Percentiles rank a stretch among this genome's conserved stretches.
phyloP scores from a whole-genome alignment of 768 basidiomycete genomes.

The Leucogyrophana mollusca region DNA sequence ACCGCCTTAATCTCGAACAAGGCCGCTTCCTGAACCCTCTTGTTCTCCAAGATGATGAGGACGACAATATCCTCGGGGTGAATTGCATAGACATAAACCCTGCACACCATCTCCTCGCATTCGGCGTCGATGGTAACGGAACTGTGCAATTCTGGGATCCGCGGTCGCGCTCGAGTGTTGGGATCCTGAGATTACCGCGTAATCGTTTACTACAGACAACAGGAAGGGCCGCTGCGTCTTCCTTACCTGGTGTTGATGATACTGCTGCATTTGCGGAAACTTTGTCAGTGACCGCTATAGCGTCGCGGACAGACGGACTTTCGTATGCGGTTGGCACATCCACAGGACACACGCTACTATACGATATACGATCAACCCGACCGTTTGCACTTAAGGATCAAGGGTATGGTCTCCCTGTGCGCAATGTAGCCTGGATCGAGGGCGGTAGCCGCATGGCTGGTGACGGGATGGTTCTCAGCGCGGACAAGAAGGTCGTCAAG shows the following conservation, averaged over 20 bases:
- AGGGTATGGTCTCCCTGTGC: constrained; percentile 91
- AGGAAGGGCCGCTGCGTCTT: constrained; percentile 29
- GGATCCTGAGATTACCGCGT: constrained; percentile 60
- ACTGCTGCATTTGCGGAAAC: constrained; percentile 20
- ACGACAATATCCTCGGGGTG: constrained; percentile 71
- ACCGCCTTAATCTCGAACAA: constrained; percentile 92
- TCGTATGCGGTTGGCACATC: constrained; percentile 95
- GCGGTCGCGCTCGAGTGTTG: constrained; percentile 75
- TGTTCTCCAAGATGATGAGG: constrained; percentile 48
- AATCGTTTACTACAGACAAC: constrained; percentile 47
- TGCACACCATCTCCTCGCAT: constrained; percentile 85
- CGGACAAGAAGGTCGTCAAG: constrained; percentile 96
- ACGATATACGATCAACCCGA: constrained; percentile 84
- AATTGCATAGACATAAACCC: constrained; percentile 93
- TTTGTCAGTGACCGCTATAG: constrained; percentile 78
- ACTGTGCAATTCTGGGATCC: constrained; percentile 97
- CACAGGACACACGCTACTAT: constrained; percentile 90
- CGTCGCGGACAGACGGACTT: constrained; percentile 84
- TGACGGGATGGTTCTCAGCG: constrained; percentile 85
- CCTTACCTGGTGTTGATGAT: constrained; percentile 34
- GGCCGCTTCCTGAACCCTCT: constrained; percentile 90
- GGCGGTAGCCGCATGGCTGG: constrained; percentile 83
- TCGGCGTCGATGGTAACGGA: constrained; percentile 85
- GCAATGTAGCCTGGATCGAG: constrained; percentile 86
- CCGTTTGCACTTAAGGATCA: constrained; percentile 94